Base-by-base conservation (phyloP, 2,329 filamentous ascomycete species). In the Lecanoromycetidae sp. region DNA sequence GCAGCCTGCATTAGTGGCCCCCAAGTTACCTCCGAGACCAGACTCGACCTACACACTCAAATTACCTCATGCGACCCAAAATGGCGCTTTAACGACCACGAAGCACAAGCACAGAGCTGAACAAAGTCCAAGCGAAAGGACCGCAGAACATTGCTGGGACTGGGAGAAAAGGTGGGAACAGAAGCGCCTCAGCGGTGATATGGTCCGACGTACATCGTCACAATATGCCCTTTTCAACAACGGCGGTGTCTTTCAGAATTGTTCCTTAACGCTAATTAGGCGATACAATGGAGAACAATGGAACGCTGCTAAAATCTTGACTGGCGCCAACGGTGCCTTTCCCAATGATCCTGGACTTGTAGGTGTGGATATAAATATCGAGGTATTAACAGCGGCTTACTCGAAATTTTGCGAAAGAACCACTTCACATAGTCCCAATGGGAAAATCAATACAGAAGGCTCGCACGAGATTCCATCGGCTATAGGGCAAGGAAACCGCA, bases 271-370 rank as follows among this genome's bases (percentile, higher is more conserved):
- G 1, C 60, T 74, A n/a, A 74, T 74, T 40, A 64, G 71, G 23
- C 66, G 71, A 23, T 69, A 74, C 56, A 68, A 69, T 32, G 63
- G 64, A 17, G 64, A 65, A 22, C 71, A 74, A 55, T 73, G 69
- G 70, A 73, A 73, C 50, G 67, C 73, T 19, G 70, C 67, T 37
- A 65, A 61, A 38, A 69, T 74, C 9, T 17, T 15, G 20, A 39
- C 20, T 15, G 35, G n/a, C 3, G 29, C 22, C 32, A 60, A 64
- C 37, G 69, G 72, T 49, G 66, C 67, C 7, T 63, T 64, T n/a
- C 51, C 66, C 2, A 53, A 62, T 8, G 68, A 69, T 17, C 17
- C 7, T 15, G 33, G 8, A 19, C 22, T 42, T 30, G 33, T 33
- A n/a, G 22, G 37, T 13, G 27, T 23, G 13, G 38, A 25, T 26